Evolutionary conservation across 2,329 filamentous ascomycete genomes (phyloP), one percentile per base, ranked within the genome.

Genomic region (Cytospora piceicola): DNA sequence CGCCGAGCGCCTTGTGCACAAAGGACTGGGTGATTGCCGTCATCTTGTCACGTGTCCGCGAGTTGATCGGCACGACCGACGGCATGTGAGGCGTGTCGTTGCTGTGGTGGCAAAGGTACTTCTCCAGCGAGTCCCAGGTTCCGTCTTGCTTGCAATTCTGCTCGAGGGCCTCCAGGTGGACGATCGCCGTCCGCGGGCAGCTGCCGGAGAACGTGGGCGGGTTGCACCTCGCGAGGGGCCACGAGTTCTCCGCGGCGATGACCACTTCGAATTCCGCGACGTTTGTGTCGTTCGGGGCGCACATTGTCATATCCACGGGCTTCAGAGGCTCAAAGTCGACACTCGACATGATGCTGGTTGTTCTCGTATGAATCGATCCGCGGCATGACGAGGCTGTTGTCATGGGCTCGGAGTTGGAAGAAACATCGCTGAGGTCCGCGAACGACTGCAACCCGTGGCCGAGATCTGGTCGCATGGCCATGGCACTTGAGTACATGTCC

Each of bases 21-120:
- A 90, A 91, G 52, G 82, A 85, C 73, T 91, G 89, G 0, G 88
- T 90, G 68, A 91, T 90, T 58, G 88, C 88, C n/a, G 90, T 82
- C 71, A 91, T 84, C 73, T 87, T 88, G 73, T 92, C 89, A 36
- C 89, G 82, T 2, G 88, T 88, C 54, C 82, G 74, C 4, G 78
- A 71, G 3, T 74, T 78, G 59, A 85, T 75, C 4, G 82, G 79
- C 6, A 82, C 76, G 2, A 85, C 81, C 3, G 77, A 77, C 4
- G 79, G 74, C 39, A 77, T 68, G 67, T 79, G 77, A 11, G 63
- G 29, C 22, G 73, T 64, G 2, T 75, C 71, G 57, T 79, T 74
- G 75, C 75, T 76, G 49, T 78, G 73, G 17, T 75, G 72, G 22
- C 79, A 75, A 5, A 82, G 69, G 39, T 79, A 79, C 58, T 76